phyloP scores from a whole-genome alignment of 2,329 filamentous ascomycete species.

The Cordyceps javanica region DNA sequence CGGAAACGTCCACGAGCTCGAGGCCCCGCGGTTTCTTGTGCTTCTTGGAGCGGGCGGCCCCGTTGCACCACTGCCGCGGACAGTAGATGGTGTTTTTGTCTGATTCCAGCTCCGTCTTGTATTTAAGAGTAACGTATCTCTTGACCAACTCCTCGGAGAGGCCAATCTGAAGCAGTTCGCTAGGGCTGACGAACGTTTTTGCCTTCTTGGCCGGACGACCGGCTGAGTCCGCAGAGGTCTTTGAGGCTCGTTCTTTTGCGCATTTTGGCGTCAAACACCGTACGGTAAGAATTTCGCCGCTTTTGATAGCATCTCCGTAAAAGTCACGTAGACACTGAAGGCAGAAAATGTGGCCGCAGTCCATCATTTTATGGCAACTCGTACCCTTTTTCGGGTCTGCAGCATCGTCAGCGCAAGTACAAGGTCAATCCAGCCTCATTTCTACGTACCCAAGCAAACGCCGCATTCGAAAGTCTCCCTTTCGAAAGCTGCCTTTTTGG shows the following conservation, averaged over 20 bases:
- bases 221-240: conserved; percentile 19
- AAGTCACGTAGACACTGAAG: conserved; percentile 80
- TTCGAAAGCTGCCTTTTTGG: conserved; percentile 70
- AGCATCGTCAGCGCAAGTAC: background rate
- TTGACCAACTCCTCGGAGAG: conserved; percentile 66
- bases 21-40: conserved; percentile 66
- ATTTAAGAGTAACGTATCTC: conserved; percentile 83
- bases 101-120: conserved; percentile 86
- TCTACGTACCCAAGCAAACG: conserved; percentile 62
- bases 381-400: conserved; percentile 82
- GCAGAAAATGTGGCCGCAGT: conserved; percentile 91
- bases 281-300: conserved; percentile 74
- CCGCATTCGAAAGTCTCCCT: conserved; percentile 82
- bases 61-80: conserved; percentile 86
- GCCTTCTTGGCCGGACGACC: conserved; percentile 40
- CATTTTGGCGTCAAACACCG: conserved; percentile 77
- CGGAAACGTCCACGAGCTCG: conserved; percentile 51
- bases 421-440: background rate
- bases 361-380: conserved; percentile 72
- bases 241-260: conserved; percentile 52
- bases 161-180: conserved; percentile 75
- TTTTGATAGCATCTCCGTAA: conserved; percentile 79
- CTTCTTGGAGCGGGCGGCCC: conserved; percentile 70
- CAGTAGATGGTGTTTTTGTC: conserved; percentile 92
- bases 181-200: conserved; percentile 68